Evolutionary conservation across 805 yeast species (phyloP).

Genomic region (Jamesozyma piceae): DNA sequence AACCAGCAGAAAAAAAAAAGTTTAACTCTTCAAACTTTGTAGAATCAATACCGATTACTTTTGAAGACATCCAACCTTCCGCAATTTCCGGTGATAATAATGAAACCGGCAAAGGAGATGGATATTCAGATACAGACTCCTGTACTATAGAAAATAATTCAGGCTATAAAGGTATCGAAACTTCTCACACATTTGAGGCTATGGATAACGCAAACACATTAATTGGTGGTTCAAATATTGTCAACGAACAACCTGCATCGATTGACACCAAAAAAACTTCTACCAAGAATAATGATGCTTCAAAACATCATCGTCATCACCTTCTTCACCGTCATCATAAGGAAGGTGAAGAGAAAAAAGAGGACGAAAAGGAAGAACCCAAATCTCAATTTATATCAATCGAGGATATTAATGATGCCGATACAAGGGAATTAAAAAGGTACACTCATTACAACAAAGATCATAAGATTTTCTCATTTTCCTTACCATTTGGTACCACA

Average conservation of each 20-base stretch:
- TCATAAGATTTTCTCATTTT: conserved; percentile 31
- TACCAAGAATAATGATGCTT: neutral
- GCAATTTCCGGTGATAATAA: neutral
- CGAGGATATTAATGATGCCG: conserved; percentile 9
- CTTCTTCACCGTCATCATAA: too few relatives aligned
- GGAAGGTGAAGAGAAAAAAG: neutral
- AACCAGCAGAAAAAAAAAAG: neutral
- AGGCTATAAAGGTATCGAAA: conserved; percentile 6
- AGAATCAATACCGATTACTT: neutral
- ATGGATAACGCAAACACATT: conserved; percentile 5
- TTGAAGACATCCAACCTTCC: conserved; percentile 4
- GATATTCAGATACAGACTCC: neutral
- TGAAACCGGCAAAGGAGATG: neutral
- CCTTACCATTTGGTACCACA: conserved; percentile 33
- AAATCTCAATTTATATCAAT: conserved; percentile 6
- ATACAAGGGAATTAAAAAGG: conserved; percentile 7
- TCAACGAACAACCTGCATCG: neutral
- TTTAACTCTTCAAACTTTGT: neutral
- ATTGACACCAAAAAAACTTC: neutral
- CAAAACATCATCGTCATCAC: too few relatives aligned
- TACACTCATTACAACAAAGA: conserved; percentile 7
- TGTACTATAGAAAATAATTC: neutral
- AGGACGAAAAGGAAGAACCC: neutral
- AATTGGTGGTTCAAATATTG: conserved; percentile 11
- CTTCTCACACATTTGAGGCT: conserved; percentile 6